Base-by-base conservation (phyloP, 2,329 filamentous ascomycete species). In the Neocatenulostroma microsporum region DNA sequence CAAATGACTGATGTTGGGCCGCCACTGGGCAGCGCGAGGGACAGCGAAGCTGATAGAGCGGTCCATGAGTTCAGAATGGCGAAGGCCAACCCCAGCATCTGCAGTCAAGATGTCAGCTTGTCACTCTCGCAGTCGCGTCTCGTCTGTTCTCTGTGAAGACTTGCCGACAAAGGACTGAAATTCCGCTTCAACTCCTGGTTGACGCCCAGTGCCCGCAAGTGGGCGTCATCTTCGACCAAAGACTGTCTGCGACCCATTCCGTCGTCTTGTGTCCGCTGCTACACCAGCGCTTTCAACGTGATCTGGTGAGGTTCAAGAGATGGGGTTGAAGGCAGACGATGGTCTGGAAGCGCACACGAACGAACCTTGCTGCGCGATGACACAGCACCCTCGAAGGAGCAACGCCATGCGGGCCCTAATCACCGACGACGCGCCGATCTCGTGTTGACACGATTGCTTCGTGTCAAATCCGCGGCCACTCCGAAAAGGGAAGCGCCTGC, bases 1-100 rank as follows among this genome's bases (percentile, higher is more conserved):
- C 83, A 88, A 40, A 88, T 72, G 26, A 87, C 79, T 40, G 78
- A 73, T 6, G 73, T 76, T 14, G 78, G 73, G 0, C 84, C 84
- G 27, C 84, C 84, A 11, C 76, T 81, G 1, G 82, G 80, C 21
- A 88, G 64, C 14, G 76, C 74, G 4, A 80, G 62, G 3, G 68
- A 71, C 30, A 79, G 57, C 37, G 72, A 76, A 2, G 74, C 67
- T 3, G 73, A 73, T 6, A 78, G 60, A 12, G 75, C 74, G 2
- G 74, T 78, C 75, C 75, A 79, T 12, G 73, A 75, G 51, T 79
- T 79, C 30, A 79, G 54, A 46, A 78, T 78, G 10, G 75, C 74
- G 53, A 78, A 79, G 4, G 74, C 75, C 39, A 78, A 62, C 12
- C 74, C 74, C 25, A 78, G 62, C 74, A 79, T 78, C 4, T 14